Base-by-base conservation (phyloP, 1,284 basidiomycete genomes). In the Meira nashicola region DNA sequence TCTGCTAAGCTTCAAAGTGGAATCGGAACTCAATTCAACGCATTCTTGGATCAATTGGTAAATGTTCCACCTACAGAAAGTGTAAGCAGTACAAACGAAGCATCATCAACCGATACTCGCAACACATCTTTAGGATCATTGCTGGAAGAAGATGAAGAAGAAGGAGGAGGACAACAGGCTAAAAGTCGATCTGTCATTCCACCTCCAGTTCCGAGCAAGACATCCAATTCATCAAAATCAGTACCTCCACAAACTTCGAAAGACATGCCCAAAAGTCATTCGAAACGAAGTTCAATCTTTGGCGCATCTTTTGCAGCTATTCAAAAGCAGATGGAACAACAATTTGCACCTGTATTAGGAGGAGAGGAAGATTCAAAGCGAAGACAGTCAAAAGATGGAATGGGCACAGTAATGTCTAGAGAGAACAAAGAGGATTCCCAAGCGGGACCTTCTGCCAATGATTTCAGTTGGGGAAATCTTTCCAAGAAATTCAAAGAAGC, bases 401-500 rank as follows among this genome's bases (percentile, higher is more conserved):
- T 33, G 28, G 28, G 28, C 28, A 8, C 4, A 4, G 28, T 8
- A 33, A 33, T 8, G 28, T 33, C 28, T 8, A 33, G 17, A 15
- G 46, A 12, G 12, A 23, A 23, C 46, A 23, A 48, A 48, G 25
- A 48, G 46, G 11, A 43, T 19, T 19, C 40, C 2, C 12, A 15
- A 48, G 46, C 46, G 8, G 46, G 25, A 48, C 19, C 40, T 15
- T 43, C 40, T 43, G 40, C 15, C 40, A 25, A 39, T 53, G 50
- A 53, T 21, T 14, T 37, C 19, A 33, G 38, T 8, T 53, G 50
- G 50, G 28, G 50, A 4, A 33, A 19, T 14, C 37, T 17, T 17
- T 33, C 23, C 5, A 53, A 53, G 14, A 5, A 25, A 38, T 33
- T 53, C 28, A 53, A 53, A 25, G 50, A 53, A 53, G 50, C 50